These are phyloP conservation scores for Rhodotorula sp. DNA, from an alignment of 1,284 basidiomycete genomes.

Conservation along the genomic window DNA sequence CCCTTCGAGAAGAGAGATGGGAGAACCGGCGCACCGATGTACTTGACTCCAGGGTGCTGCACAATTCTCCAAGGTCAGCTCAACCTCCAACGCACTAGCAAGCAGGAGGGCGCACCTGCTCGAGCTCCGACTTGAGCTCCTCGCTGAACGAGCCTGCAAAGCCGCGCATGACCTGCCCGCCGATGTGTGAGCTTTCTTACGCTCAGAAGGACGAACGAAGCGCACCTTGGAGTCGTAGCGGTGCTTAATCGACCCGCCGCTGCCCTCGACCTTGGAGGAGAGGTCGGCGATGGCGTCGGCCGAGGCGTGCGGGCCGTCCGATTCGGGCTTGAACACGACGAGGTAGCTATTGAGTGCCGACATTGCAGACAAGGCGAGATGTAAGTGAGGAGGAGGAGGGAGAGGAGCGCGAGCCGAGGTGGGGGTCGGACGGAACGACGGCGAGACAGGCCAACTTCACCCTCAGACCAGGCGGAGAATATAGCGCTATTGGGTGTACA, in stretches of 20 bases:
- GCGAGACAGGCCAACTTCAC: neutral
- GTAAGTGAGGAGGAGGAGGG: neutral
- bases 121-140: conserved; percentile 35
- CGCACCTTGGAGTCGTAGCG: conserved; percentile 21
- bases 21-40: conserved; percentile 16
- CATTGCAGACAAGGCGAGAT: neutral
- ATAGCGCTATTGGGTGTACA: no score
- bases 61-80: neutral
- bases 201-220: neutral
- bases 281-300: conserved; percentile 16
- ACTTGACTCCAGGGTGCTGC: conserved; percentile 34
- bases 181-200: neutral
- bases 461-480: no score
- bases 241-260: conserved; percentile 35
- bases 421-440: no score
- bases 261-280: conserved; percentile 14
- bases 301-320: conserved; percentile 8
- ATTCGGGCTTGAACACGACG: conserved; percentile 26
- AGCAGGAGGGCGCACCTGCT: conserved; percentile 16
- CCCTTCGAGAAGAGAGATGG: neutral
- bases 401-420: neutral
- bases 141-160: conserved; percentile 38
- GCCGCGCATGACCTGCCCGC: conserved; percentile 23
- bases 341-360: conserved; percentile 15
- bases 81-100: neutral